phyloP scores from a whole-genome alignment of 2,329 filamentous ascomycete genomes.

The Tolypocladium sp. region DNA sequence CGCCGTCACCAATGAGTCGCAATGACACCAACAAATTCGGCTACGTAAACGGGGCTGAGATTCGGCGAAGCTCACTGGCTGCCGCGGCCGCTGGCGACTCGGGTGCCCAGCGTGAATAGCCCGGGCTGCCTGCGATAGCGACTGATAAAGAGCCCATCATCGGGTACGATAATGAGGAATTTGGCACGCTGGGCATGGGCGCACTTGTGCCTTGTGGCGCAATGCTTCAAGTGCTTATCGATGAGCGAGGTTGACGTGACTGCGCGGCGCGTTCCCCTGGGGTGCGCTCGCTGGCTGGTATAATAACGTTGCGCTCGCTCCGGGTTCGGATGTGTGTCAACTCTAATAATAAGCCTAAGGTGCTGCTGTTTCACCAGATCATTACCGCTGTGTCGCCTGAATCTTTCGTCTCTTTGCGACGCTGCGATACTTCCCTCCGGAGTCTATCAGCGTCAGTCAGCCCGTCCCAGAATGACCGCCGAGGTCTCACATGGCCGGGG shows the following conservation, averaged over 20 bases:
- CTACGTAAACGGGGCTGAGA: constrained; percentile 20
- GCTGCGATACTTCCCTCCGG: not conserved
- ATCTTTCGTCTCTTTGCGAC: not conserved
- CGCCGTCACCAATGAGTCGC: not conserved
- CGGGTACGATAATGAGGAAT: not conserved
- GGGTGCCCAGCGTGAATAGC: not conserved
- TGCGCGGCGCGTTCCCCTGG: not conserved
- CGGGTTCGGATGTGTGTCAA: not conserved
- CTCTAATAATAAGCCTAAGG: not conserved
- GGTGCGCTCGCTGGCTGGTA: not conserved
- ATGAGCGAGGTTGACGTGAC: not conserved
- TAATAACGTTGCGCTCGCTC: not conserved
- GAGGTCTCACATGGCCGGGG: constrained; percentile 54
- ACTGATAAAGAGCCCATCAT: not conserved
- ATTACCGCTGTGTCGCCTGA: not conserved
- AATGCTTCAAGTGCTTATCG: not conserved
- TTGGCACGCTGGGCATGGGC: not conserved
- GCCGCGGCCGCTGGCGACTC: not conserved
- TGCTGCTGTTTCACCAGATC: not conserved
- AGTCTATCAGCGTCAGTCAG: constrained; percentile 8
- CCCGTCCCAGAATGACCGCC: constrained; percentile 17
- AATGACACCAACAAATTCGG: constrained; percentile 20
- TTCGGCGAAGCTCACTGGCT: constrained; percentile 6
- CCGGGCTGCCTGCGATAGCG: not conserved
- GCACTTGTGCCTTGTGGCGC: not conserved